Evolutionary conservation across 208 protist species (phyloP), one percentile per base, ranked within the genome.

Genomic region (Wallacemonas sp.): DNA sequence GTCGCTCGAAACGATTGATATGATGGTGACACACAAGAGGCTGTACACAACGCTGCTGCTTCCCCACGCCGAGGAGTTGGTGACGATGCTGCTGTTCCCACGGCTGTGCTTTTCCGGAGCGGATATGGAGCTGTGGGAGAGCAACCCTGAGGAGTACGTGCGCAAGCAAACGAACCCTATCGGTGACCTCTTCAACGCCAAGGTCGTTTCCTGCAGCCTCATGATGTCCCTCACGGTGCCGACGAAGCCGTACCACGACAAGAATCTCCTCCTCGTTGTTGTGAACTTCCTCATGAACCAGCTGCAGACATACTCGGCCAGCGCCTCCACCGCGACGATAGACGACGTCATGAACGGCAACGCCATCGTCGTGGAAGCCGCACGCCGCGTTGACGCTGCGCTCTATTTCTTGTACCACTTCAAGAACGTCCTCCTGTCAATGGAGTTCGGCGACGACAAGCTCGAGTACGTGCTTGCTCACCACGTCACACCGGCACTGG

Each of bases 71-170:
- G 73, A 85, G 50, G 73, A 81, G 68, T 52, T 98, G 1, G 77
- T 98, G 67, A 87, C 77, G 30, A 27, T 73, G 24, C 68, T 97
- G 29, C 67, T 98, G 24, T 97, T 98, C 58, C 92, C 90, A 27
- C 76, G 92, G 17, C 64, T 98, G 27, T 81, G 79, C 68, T 97
- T 93, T 63, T 91, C 81, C n/a, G 38, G 55, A 2, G 76, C 78
- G 24, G 94, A 98, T 58, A 66, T 63, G 22, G 93, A 97, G 73
- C 66, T 97, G 3, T 98, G 85, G 86, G 58, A 76, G 33, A 57
- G 75, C 52, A 96, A 98, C 73, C 93, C 93, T 26, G 79, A 92
- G 46, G 94, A 98, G 71, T 98, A 93, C 72, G 69, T 98, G 27
- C 81, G 89, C 48, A 84, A 82, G 73, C 89, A 95, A 72, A 85